Evolutionary conservation across 257 asterid species (phyloP), one percentile per base, ranked within the genome.

Genomic region (Leptodermis oblonga): DNA sequence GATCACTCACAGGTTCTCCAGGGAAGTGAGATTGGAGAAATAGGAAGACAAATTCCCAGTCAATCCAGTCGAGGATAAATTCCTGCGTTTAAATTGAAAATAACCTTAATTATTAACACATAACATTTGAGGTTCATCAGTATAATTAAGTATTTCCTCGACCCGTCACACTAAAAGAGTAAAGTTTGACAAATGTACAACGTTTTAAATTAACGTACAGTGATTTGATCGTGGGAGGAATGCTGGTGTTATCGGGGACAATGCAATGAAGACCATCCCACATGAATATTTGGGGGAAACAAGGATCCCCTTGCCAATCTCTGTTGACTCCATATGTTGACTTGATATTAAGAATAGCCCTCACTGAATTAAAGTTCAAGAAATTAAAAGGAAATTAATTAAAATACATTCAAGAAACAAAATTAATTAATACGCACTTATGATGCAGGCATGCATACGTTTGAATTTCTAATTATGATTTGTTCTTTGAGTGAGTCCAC

Each of bases 221-320:
- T 15, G 74, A 64, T 28, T 31, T 67, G 48, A 82, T 76, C 68
- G 56, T 64, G 22, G 83, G 69, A 15, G 76, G n/a, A 37, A 9
- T 18, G 34, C 37, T 46, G 25, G n/a, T 37, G 45, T 68, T 33
- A 25, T 70, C 68, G 22, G 41, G 4, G 56, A 30, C 8, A 12
- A 37, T 37, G 79, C 89, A 84, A 45, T 74, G 68, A 55, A 84
- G 70, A 42, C 87, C 83, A 23, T 68, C 70, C 89, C 87, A 82
- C 23, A 61, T 3, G 63, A 46, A 73, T 4, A 4, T 34, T 58
- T 41, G 7, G 13, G 86, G 71, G 3, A 78, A 20, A 52, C 87
- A 84, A 14, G 85, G 85, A 58, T 82, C 86, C 18, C 87, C 89
- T 70, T 73, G 73, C 87, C 86, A 84, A 62, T 80, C 78, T 17